Percentiles rank a stretch among this genome's conserved stretches.
Conservation (phyloP, 2,329 filamentous ascomycete genomes). For the Beauveria rudraprayagi region DNA sequence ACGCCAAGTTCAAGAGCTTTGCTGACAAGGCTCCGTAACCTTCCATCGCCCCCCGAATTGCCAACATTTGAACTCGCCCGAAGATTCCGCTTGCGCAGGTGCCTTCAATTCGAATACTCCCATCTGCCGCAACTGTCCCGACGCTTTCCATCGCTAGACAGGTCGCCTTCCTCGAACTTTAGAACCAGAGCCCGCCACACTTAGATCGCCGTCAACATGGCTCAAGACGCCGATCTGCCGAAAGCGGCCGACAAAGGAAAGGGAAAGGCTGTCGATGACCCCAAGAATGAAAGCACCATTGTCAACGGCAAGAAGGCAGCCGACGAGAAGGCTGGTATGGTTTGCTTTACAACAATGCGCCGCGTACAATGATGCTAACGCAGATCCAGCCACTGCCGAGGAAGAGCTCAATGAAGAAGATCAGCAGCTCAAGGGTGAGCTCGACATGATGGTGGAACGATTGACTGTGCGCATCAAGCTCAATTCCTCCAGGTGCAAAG, state of each 20-base stretch:
- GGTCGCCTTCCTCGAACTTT: background rate
- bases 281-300: constrained; percentile 60
- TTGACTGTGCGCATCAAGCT: constrained; percentile 56
- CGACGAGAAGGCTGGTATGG: constrained; percentile 46
- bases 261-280: constrained; percentile 73
- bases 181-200: constrained; percentile 14
- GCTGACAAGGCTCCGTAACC: constrained; percentile 29
- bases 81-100: background rate
- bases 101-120: background rate
- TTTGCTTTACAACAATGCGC: constrained; percentile 9
- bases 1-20: constrained; percentile 25
- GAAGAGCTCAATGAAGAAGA: constrained; percentile 98
- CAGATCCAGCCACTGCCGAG: constrained; percentile 30
- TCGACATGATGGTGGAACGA: constrained; percentile 96
- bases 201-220: constrained; percentile 55
- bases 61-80: background rate
- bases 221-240: constrained; percentile 83
- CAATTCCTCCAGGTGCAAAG: background rate
- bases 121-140: background rate
- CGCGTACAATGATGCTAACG: constrained; percentile 15
- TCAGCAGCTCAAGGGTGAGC: constrained; percentile 93
- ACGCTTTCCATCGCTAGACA: background rate
- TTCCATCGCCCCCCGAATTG: constrained; percentile 23
- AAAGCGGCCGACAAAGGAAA: constrained; percentile 91
- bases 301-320: constrained; percentile 73